phyloP scores from a whole-genome alignment of 495 filamentous ascomycete species.

The Penicillium canariense region DNA sequence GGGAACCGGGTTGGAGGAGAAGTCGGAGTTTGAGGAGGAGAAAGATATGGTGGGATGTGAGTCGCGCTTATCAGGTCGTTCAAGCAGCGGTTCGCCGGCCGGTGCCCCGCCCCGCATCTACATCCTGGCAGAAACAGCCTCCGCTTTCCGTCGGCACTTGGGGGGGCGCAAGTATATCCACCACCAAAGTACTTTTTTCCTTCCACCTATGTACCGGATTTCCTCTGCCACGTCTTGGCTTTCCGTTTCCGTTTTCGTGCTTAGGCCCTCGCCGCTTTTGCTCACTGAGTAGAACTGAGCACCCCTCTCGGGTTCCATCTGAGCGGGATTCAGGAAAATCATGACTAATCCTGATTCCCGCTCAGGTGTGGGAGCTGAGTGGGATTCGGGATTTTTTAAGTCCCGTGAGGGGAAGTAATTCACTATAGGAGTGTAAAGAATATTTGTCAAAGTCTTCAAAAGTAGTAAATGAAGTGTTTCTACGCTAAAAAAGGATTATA shows the following conservation, averaged over 20 bases:
- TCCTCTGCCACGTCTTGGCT: too few relatives aligned
- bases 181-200: too few relatives aligned
- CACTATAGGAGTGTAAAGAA: too few relatives aligned
- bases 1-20: background rate
- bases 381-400: too few relatives aligned
- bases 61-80: conserved; percentile 17
- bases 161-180: too few relatives aligned
- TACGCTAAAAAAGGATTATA: too few relatives aligned
- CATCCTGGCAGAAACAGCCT: conserved; percentile 18
- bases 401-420: too few relatives aligned
- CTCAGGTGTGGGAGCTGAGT: background rate
- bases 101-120: conserved; percentile 27
- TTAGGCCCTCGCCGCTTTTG: conserved; percentile 9
- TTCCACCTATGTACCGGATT: too few relatives aligned
- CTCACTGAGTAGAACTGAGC: conserved; percentile 11
- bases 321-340: background rate
- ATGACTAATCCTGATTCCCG: background rate
- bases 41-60: background rate
- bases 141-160: too few relatives aligned
- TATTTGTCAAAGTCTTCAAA: too few relatives aligned
- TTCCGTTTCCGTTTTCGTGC: conserved; percentile 13
- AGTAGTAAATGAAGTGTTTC: too few relatives aligned
- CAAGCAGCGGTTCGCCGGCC: conserved; percentile 7
- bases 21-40: background rate
- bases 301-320: background rate